phyloP scores from a whole-genome alignment of 345 rosid genomes.

The Bruguiera gymnorhiza region DNA sequence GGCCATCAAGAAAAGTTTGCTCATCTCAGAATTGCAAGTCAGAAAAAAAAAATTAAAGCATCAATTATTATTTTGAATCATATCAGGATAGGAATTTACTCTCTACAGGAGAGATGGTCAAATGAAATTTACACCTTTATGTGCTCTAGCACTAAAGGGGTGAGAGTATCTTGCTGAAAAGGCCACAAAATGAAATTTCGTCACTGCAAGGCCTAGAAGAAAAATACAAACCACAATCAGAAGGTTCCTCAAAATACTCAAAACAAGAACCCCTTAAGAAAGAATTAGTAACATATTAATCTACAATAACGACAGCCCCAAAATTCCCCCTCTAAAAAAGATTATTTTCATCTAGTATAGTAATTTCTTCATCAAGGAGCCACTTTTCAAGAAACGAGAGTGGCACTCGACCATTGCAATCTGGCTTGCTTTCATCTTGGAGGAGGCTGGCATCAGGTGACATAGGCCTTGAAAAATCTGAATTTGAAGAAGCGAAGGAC shows the following conservation, averaged over 20 bases:
- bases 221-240: conserved; percentile 11
- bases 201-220: conserved; percentile 13
- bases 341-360: conserved; percentile 35
- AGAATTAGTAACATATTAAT: conserved; percentile 10
- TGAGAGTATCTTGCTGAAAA: conserved; percentile 4
- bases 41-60: background rate
- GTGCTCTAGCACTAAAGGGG: conserved; percentile 18
- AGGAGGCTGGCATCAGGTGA: conserved; percentile 39
- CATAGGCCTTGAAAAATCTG: conserved; percentile 42
- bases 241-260: conserved; percentile 10
- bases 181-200: conserved; percentile 9
- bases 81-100: conserved; percentile 14
- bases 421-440: conserved; percentile 52
- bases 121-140: conserved; percentile 20
- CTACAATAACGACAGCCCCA: too few relatives aligned
- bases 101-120: conserved; percentile 1
- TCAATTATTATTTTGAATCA: background rate
- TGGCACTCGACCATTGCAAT: conserved; percentile 31
- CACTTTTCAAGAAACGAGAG: conserved; percentile 66
- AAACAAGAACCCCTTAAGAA: conserved; percentile 28
- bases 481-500: conserved; percentile 45
- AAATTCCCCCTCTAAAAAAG: conserved; percentile 5
- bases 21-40: background rate
- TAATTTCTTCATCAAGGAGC: conserved; percentile 57
- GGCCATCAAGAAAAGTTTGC: too few relatives aligned